Evolutionary conservation across 805 yeast genomes (phyloP), one percentile per base, ranked within the genome.

Genomic region (Yarrowia sp.): DNA sequence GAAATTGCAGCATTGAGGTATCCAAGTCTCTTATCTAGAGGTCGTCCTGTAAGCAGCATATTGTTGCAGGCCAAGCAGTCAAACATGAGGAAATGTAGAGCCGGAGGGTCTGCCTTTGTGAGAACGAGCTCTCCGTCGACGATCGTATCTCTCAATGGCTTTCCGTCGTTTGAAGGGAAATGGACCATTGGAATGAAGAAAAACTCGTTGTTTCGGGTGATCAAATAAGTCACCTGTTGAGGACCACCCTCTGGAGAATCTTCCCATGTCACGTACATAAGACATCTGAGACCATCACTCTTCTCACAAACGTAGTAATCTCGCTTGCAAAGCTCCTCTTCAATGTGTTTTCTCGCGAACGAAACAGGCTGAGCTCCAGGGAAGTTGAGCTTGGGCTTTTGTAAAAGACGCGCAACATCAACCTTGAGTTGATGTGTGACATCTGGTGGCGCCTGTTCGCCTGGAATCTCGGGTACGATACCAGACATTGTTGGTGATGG

Each of bases 351-450:
- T 65, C 90, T 80, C 47, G 89, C 86, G 73, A 95, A 92, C 31
- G 97, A 90, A 2, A 93, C 90, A 0, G 99, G 99, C 76, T 96
- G 99, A 1, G 97, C 87, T 0, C 99, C 98, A 2, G 97, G 96
- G 71, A 92, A 92, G 1, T 76, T 70, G 15, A 82, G 79, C 44
- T 83, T 81, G 36, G 85, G 80, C 69, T 86, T 78, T 69, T 84
- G 79, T 70, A 88, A 73, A 67, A 88, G 77, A 71, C 84, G 73
- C 48, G 92, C 86, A 4, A 92, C 87, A 76, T 86, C 86, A 62
- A 80, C 80, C 71, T 86, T 84, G 64, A 93, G 80, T 65, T 84
- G 91, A 31, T 81, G 82, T 0, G 88, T 84, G 18, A 89, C 89
- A 62, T 84, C 84, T 1, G 86, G 87, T 1, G 93, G 89, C 68